Evolutionary conservation across 176 grass and related monocot genomes (phyloP).

Genomic region (Oryza nivara): DNA sequence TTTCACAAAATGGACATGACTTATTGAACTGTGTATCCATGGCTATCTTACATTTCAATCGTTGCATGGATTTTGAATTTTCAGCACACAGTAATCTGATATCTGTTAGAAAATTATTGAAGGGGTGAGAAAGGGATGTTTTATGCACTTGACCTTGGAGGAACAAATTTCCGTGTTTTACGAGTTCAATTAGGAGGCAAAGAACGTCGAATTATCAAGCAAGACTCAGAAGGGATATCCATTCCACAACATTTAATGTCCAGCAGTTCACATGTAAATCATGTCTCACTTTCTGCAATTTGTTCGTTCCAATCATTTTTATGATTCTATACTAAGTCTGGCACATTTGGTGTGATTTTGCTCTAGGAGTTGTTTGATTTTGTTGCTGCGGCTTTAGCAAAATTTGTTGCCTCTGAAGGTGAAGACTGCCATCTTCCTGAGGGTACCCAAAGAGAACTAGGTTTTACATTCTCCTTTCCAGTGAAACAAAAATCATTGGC

Average conservation of each 20-base stretch:
- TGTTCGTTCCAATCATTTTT: background rate
- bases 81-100: too few relatives aligned
- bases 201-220: constrained; percentile 61
- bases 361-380: constrained; percentile 90
- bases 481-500: constrained; percentile 76
- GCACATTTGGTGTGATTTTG: constrained; percentile 10
- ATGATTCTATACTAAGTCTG: background rate
- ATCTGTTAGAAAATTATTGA: too few relatives aligned
- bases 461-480: constrained; percentile 93
- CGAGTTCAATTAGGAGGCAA: constrained; percentile 73
- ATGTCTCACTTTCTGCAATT: background rate
- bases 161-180: constrained; percentile 83
- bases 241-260: constrained; percentile 78
- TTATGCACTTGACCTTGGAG: constrained; percentile 90
- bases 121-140: constrained; percentile 57
- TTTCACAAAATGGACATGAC: too few relatives aligned
- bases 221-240: constrained; percentile 67
- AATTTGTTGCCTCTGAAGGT: constrained; percentile 72
- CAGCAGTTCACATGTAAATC: constrained; percentile 60
- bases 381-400: constrained; percentile 63
- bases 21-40: too few relatives aligned
- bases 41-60: too few relatives aligned
- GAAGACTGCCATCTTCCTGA: constrained; percentile 68
- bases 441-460: constrained; percentile 71
- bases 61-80: too few relatives aligned